Evolutionary conservation across 257 asterid genomes (phyloP).

Genomic region (Thymus quinquecostatus): DNA sequence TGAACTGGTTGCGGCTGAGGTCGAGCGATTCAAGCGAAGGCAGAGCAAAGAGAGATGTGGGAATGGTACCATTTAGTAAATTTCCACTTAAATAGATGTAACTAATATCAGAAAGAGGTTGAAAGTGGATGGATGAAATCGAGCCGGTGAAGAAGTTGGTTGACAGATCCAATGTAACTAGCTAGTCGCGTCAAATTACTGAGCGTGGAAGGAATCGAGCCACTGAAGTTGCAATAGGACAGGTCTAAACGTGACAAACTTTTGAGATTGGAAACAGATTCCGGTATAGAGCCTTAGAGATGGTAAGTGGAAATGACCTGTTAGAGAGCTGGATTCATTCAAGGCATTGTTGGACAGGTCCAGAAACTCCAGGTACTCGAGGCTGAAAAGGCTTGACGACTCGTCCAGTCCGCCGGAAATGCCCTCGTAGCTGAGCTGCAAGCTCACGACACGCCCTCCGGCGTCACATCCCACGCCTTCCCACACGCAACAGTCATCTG

Average conservation of each 20-base stretch:
- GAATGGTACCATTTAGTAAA: constrained; percentile 32
- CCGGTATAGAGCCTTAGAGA: constrained; percentile 39
- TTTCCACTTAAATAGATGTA: background rate
- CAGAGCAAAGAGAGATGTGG: constrained; percentile 34
- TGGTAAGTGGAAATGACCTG: constrained; percentile 26
- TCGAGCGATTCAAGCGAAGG: constrained; percentile 30
- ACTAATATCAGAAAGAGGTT: background rate
- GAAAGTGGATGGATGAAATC: constrained; percentile 23
- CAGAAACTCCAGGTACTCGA: background rate
- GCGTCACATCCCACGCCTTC: constrained; percentile 40
- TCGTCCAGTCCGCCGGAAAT: constrained; percentile 2
- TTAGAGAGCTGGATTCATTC: background rate
- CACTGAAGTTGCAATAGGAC: constrained; percentile 31
- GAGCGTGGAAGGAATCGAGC: background rate
- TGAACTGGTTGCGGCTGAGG: constrained; percentile 7
- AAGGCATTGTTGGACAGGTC: background rate
- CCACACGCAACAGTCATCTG: no score
- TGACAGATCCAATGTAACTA: background rate
- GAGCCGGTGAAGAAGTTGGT: background rate
- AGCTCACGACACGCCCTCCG: constrained; percentile 31
- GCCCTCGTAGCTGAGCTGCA: constrained; percentile 29
- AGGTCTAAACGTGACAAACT: constrained; percentile 37
- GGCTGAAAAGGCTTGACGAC: constrained; percentile 7
- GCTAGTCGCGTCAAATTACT: background rate
- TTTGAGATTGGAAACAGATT: constrained; percentile 35